Conservation (phyloP, 2,329 filamentous ascomycete genomes). For the Pseudocercospora fuligena region DNA sequence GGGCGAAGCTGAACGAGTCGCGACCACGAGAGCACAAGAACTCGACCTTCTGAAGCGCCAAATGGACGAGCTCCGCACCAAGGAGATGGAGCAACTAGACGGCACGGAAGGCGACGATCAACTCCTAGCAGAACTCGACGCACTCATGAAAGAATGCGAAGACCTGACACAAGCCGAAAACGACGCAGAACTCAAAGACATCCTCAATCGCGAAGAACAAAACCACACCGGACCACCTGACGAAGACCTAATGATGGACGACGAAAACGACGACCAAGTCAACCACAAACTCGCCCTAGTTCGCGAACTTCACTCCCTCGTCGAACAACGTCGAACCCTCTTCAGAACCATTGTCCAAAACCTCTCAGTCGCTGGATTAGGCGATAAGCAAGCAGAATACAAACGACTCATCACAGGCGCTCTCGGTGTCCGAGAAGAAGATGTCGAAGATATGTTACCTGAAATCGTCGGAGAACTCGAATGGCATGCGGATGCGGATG, state of each 20-base stretch:
- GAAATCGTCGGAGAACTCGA: slow-evolving; percentile 57
- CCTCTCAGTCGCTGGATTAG: slow-evolving; percentile 70
- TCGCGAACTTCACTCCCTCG: slow-evolving; percentile 57
- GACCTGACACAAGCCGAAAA: slow-evolving; percentile 53
- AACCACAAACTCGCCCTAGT: slow-evolving; percentile 62
- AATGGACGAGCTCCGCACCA: slow-evolving; percentile 55
- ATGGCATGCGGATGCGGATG: slow-evolving; percentile 31
- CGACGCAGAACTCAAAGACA: slow-evolving; percentile 42
- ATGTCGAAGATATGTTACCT: slow-evolving; percentile 65
- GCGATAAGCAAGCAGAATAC: slow-evolving; percentile 73
- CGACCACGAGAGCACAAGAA: slow-evolving; percentile 68
- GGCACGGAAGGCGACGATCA: slow-evolving; percentile 45
- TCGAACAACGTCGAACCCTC: slow-evolving; percentile 65
- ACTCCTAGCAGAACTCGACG: slow-evolving; percentile 38
- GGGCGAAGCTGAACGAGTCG: slow-evolving; percentile 53
- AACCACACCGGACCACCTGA: slow-evolving; percentile 36
- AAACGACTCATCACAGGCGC: slow-evolving; percentile 70
- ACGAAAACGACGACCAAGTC: slow-evolving; percentile 50
- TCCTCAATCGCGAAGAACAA: slow-evolving; percentile 35
- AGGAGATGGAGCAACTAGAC: slow-evolving; percentile 59
- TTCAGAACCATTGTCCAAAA: slow-evolving; percentile 72
- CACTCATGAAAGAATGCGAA: slow-evolving; percentile 49
- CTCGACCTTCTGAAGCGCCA: slow-evolving; percentile 62
- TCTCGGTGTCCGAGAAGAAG: slow-evolving; percentile 70
- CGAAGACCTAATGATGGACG: slow-evolving; percentile 25